Conservation (phyloP, 1,284 basidiomycete species). For the Cryptococcus wingfieldii region DNA sequence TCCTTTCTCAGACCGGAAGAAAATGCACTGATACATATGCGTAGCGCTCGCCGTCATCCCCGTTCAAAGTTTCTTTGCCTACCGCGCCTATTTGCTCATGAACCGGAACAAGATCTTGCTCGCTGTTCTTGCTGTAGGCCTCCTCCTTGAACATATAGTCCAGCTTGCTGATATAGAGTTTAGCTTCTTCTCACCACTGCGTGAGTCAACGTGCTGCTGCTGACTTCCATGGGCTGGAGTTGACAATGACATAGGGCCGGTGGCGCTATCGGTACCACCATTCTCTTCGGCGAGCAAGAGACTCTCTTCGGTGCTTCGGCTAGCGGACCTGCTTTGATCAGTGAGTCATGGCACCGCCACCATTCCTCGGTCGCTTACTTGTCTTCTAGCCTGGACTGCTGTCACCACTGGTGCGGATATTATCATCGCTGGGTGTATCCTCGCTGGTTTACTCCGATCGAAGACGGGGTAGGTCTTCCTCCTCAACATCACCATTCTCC, state of each 20-base stretch:
- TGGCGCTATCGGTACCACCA: conserved; percentile 21
- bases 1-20: too few species aligned
- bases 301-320: conserved; percentile 18
- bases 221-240: too few species aligned
- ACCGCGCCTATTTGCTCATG: conserved; percentile 27
- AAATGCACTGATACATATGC: too few species aligned
- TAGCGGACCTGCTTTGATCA: conserved; percentile 20
- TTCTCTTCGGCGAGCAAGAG: conserved; percentile 20
- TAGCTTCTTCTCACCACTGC: not conserved
- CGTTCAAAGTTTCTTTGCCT: conserved; percentile 33
- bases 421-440: conserved; percentile 27
- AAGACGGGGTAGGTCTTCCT: conserved; percentile 15
- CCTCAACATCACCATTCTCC: too few species aligned
- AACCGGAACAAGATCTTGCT: conserved; percentile 23
- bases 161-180: not conserved
- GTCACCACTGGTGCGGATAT: conserved; percentile 24
- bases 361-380: not conserved
- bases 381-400: conserved; percentile 17
- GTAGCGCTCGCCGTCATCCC: conserved; percentile 15
- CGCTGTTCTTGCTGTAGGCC: conserved; percentile 17
- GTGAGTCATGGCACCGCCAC: conserved; percentile 4
- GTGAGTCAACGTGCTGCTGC: too few species aligned
- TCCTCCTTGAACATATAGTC: not conserved
- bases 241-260: conserved; percentile 10
- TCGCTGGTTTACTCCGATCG: conserved; percentile 21